Conservation (phyloP, 371 early-diverging fungal genomes). For the Umbelopsis sp. region DNA sequence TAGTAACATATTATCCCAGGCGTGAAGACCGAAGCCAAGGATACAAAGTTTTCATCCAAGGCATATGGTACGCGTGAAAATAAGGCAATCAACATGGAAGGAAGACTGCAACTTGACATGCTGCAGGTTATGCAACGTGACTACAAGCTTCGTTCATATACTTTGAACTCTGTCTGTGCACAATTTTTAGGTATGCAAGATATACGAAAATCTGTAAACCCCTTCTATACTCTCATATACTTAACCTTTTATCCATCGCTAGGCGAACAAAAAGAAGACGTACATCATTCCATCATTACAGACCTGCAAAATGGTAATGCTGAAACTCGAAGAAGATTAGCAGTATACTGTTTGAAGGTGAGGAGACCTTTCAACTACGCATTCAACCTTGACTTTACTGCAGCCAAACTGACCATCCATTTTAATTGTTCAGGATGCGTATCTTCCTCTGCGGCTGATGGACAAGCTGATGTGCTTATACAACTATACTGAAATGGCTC, state of each 20-base stretch:
- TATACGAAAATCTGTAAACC: too few species aligned
- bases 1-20: constrained; percentile 28
- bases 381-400: neutral
- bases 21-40: constrained; percentile 73
- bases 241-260: neutral
- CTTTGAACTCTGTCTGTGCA: constrained; percentile 97
- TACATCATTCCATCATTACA: constrained; percentile 98
- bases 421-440: constrained; percentile 78
- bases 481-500: constrained; percentile 99
- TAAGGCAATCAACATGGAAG: constrained; percentile 90
- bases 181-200: constrained; percentile 82
- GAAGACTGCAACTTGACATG: constrained; percentile 96
- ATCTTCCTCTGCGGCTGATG: constrained; percentile 95
- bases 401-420: neutral
- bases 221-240: too few species aligned
- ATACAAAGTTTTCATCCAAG: constrained; percentile 89
- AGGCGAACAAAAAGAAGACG: constrained; percentile 99
- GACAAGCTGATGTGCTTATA: constrained; percentile 98
- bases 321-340: constrained; percentile 97
- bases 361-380: neutral
- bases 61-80: constrained; percentile 94
- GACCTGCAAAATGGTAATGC: constrained; percentile 95
- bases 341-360: constrained; percentile 97
- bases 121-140: constrained; percentile 97
- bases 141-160: constrained; percentile 96